Conservation (phyloP, 768 basidiomycete genomes). For the Hydnum rufescens region DNA sequence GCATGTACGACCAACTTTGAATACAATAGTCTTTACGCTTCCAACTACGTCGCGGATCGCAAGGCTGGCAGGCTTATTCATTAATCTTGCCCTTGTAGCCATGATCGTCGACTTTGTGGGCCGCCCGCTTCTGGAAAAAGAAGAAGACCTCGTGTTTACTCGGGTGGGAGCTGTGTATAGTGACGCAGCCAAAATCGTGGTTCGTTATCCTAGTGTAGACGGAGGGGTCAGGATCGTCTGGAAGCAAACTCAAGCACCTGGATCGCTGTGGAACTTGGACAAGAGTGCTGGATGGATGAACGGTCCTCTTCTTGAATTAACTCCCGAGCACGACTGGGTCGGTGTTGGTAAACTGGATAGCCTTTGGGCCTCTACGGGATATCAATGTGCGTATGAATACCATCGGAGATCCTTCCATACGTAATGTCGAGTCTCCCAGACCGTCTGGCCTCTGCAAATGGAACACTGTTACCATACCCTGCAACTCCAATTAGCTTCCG, state of each 20-base stretch:
- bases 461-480: conserved; percentile 31
- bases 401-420: not conserved
- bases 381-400: conserved; percentile 36
- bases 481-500: conserved; percentile 34
- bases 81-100: conserved; percentile 24
- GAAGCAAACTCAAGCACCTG: conserved; percentile 20
- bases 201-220: conserved; percentile 31
- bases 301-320: conserved; percentile 31
- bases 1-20: too few relatives aligned
- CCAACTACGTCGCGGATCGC: not conserved
- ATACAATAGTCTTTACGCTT: conserved; percentile 6
- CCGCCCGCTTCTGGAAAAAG: conserved; percentile 36
- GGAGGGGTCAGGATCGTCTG: conserved; percentile 21
- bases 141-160: conserved; percentile 37
- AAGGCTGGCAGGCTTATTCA: conserved; percentile 12
- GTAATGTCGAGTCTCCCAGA: conserved; percentile 19
- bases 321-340: conserved; percentile 35
- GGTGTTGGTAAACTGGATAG: conserved; percentile 30
- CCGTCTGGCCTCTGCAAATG: conserved; percentile 23
- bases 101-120: conserved; percentile 29
- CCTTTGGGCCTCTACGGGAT: conserved; percentile 49
- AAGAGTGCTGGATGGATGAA: conserved; percentile 27
- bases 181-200: conserved; percentile 38
- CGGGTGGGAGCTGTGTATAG: conserved; percentile 53
- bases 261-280: conserved; percentile 12